These are phyloP conservation scores for Trametes versicolor DNA, from an alignment of 1,284 basidiomycete genomes.

Conservation along the genomic window DNA sequence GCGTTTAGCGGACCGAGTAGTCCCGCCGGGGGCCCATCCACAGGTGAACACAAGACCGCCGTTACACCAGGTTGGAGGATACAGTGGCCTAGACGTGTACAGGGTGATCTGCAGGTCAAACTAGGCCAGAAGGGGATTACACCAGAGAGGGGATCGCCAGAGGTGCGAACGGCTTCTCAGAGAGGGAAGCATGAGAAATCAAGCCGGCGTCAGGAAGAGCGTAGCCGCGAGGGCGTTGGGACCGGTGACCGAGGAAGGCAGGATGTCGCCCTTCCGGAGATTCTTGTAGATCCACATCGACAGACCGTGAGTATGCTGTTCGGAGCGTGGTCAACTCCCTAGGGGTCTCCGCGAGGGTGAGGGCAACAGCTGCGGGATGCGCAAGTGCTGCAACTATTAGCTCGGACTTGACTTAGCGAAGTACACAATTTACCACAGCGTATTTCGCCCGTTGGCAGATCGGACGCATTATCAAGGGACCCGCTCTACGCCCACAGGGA, in stretches of 20 bases:
- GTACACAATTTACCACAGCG: no score
- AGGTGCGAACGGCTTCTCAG: neutral
- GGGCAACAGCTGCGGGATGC: neutral
- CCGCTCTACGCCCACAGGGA: no score
- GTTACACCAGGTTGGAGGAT: neutral
- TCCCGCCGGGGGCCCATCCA: neutral
- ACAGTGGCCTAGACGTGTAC: neutral
- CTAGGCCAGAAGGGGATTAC: constrained; percentile 1
- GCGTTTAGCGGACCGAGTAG: neutral
- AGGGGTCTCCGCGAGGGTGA: neutral
- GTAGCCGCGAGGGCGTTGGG: constrained; percentile 23
- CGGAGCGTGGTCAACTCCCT: neutral
- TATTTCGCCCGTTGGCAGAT: no score
- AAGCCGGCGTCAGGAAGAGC: constrained; percentile 25
- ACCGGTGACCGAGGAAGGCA: constrained; percentile 23
- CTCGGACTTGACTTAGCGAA: no score
- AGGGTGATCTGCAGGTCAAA: neutral
- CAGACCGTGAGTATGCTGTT: constrained; percentile 25
- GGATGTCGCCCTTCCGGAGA: constrained; percentile 16
- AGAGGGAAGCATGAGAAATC: constrained; percentile 22
- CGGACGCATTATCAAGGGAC: no score
- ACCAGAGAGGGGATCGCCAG: constrained; percentile 4
- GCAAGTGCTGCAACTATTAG: no score
- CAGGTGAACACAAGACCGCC: no score
- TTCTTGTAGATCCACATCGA: constrained; percentile 29